phyloP scores from a whole-genome alignment of 2,329 filamentous ascomycete genomes.

The Pleoardoris graminearum region DNA sequence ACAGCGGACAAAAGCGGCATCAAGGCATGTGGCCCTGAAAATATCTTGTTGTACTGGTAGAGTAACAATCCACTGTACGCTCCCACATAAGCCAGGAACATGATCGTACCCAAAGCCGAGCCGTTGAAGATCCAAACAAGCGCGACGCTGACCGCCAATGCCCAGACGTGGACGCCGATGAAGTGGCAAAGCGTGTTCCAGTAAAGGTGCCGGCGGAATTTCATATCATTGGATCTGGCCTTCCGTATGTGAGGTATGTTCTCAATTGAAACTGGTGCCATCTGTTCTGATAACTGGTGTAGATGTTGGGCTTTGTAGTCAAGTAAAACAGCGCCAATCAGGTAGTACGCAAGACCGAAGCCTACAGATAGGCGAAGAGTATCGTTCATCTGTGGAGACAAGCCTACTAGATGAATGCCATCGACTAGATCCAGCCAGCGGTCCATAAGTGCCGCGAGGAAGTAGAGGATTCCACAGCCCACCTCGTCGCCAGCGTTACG shows the following conservation, averaged over 20 bases:
- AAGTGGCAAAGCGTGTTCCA: slow-evolving; percentile 56
- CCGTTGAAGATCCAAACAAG: slow-evolving; percentile 59
- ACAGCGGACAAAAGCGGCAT: slow-evolving; percentile 54
- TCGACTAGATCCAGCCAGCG: slow-evolving; percentile 58
- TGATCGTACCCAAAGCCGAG: slow-evolving; percentile 48
- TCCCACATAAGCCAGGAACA: slow-evolving; percentile 56
- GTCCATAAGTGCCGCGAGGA: slow-evolving; percentile 59
- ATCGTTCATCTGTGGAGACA: slow-evolving; percentile 39
- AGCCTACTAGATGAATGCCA: slow-evolving; percentile 49
- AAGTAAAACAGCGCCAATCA: slow-evolving; percentile 60
- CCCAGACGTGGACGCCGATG: slow-evolving; percentile 58
- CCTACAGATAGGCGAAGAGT: slow-evolving; percentile 54
- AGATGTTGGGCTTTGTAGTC: slow-evolving; percentile 59
- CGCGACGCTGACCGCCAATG: slow-evolving; percentile 53
- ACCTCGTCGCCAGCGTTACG: slow-evolving; percentile 60
- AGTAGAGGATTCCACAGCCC: slow-evolving; percentile 59
- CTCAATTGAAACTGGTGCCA: slow-evolving; percentile 47
- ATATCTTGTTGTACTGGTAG: slow-evolving; percentile 56
- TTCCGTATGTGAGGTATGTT: slow-evolving; percentile 49
- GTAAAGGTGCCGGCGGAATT: slow-evolving; percentile 55
- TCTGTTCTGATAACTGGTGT: slow-evolving; percentile 50
- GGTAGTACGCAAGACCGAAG: slow-evolving; percentile 61
- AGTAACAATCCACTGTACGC: slow-evolving; percentile 58
- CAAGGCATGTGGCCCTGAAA: slow-evolving; percentile 54
- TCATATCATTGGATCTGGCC: slow-evolving; percentile 51